phyloP scores from a whole-genome alignment of 2,329 filamentous ascomycete genomes.

The Aspergillus aculeatinus region DNA sequence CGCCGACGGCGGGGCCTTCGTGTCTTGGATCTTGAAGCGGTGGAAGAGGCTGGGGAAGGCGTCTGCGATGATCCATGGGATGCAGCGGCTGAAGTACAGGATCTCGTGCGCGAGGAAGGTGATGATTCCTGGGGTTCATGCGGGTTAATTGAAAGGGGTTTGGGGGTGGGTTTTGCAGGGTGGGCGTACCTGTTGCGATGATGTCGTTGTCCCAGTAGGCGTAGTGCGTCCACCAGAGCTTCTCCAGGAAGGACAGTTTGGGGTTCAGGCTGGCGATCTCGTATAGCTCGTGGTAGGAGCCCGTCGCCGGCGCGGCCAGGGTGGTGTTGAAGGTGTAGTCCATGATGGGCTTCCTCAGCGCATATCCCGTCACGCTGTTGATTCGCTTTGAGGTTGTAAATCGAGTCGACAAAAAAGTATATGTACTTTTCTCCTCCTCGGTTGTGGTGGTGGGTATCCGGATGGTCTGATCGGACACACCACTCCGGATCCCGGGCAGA shows the following conservation, averaged over 20 bases:
- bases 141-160: constrained; percentile 36
- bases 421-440: neutral
- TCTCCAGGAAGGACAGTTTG: constrained; percentile 78
- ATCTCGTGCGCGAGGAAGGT: constrained; percentile 90
- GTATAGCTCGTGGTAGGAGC: constrained; percentile 63
- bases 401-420: neutral
- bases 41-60: constrained; percentile 74
- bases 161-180: no score
- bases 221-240: constrained; percentile 93
- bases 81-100: constrained; percentile 84
- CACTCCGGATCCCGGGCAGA: constrained; percentile 20
- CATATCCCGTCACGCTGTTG: neutral
- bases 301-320: constrained; percentile 33
- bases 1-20: constrained; percentile 75
- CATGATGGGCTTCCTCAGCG: constrained; percentile 11
- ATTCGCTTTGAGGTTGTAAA: neutral
- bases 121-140: constrained; percentile 90
- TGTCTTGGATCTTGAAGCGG: constrained; percentile 88
- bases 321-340: constrained; percentile 17
- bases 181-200: constrained; percentile 56
- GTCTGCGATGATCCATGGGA: constrained; percentile 91
- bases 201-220: constrained; percentile 94
- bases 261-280: constrained; percentile 70
- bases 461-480: constrained; percentile 23
- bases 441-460: constrained; percentile 13